Evolutionary conservation across 1,284 basidiomycete genomes (phyloP).

Genomic region (Earliella scabrosa): DNA sequence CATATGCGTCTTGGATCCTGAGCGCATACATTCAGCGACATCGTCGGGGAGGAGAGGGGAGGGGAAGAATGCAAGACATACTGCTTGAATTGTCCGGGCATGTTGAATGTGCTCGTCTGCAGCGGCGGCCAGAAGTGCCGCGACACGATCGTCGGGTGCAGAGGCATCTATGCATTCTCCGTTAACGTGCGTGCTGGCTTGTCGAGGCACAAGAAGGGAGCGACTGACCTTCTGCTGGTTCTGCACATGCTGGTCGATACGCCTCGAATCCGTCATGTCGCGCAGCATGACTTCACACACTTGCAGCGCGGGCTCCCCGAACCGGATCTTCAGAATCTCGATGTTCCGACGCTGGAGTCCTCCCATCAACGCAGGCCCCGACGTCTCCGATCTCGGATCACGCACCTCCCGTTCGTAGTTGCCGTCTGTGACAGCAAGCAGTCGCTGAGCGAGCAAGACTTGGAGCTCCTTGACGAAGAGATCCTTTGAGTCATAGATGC

Average conservation of each 20-base stretch:
- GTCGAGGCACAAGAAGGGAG: slow-evolving; percentile 4
- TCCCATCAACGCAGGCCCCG: neutral
- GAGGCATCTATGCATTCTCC: slow-evolving; percentile 68
- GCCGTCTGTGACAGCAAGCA: slow-evolving; percentile 81
- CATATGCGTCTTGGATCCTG: slow-evolving; percentile 79
- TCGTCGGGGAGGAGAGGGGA: neutral
- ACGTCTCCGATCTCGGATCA: neutral
- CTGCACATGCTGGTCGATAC: slow-evolving; percentile 86
- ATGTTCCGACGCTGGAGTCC: slow-evolving; percentile 78
- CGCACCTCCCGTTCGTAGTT: slow-evolving; percentile 83
- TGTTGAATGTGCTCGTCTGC: slow-evolving; percentile 70
- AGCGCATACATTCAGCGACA: neutral
- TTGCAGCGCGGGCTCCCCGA: slow-evolving; percentile 88
- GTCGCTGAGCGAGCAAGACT: slow-evolving; percentile 81
- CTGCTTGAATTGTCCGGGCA: slow-evolving; percentile 85
- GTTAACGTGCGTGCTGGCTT: too few species aligned
- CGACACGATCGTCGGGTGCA: slow-evolving; percentile 91
- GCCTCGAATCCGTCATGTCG: slow-evolving; percentile 92
- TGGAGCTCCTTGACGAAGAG: slow-evolving; percentile 95
- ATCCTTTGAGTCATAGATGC: slow-evolving; percentile 94
- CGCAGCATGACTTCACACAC: slow-evolving; percentile 97
- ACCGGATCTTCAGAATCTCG: slow-evolving; percentile 91
- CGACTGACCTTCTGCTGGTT: slow-evolving; percentile 63
- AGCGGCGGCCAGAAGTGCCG: slow-evolving; percentile 92
- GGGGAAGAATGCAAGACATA: slow-evolving; percentile 43